Base-by-base conservation (phyloP, 345 rosid species). In the Heritiera littoralis region DNA sequence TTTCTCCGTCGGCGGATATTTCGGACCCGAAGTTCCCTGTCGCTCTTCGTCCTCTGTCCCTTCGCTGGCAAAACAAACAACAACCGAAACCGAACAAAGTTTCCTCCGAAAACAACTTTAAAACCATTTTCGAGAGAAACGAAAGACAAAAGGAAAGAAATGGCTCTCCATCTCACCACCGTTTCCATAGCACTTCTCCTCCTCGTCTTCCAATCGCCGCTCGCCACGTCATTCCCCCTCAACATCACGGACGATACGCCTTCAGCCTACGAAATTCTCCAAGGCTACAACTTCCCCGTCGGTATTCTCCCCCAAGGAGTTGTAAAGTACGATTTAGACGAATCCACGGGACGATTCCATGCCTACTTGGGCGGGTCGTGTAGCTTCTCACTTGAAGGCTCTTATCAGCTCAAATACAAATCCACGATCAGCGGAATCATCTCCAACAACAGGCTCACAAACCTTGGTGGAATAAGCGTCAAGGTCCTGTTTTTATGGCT, bases 401-500 rank as follows among this genome's bases (percentile, higher is more conserved):
- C 98, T 30, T 94, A 97, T 78, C 91, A 92, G 75, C 81, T 97
- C 75, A 88, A 85, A 45, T 97, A 97, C 88, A 90, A 86, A 81
- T 85, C 99, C 7, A 83, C 88, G 0, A 88, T 97, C 86, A 85
- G 88, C 55, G 99, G 99, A n/a, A 76, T 82, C 83, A 84, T 96
- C 63, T 88, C 94, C 72, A 75, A 89, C 30, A 88, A 87, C 80
- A 89, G 78, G 83, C 90, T 97, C 68, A 87, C 78, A 51, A 58
- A 82, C 70, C 81, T 97, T 87, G 83, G 74, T 23, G 99, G 99
- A n/a, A 75, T 97, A 15, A 94, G 93, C 82, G 98, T 97, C 35
- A 97, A 97, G 83, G 85, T 97, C 7, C 75, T 94, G 77, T 94
- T 94, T 84, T 76, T 93, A 23, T 97, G 99, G 99, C 81, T 97